phyloP scores from a whole-genome alignment of 2,329 filamentous ascomycete species.

The Beauveria rudraprayagi region DNA sequence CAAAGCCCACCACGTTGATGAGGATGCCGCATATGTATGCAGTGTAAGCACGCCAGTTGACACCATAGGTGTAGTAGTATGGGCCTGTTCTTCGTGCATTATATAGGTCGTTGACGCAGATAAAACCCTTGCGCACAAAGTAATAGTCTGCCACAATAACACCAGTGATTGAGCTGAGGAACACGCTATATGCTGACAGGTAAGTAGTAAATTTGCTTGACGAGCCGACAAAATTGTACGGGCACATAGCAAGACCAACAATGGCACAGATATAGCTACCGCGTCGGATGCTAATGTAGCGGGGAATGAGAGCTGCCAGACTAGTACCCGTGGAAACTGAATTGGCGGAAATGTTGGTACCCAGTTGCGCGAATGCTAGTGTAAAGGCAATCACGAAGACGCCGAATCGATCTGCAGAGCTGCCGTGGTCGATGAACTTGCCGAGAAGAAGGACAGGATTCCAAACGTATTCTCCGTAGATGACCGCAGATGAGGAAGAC shows the following conservation, averaged over 20 bases:
- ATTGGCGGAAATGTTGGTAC: conserved; percentile 83
- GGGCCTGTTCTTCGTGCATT: conserved; percentile 56
- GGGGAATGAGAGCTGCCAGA: conserved; percentile 70
- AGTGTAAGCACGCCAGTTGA: conserved; percentile 76
- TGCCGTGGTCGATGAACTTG: conserved; percentile 60
- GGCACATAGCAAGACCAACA: conserved; percentile 78
- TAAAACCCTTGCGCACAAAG: conserved; percentile 70
- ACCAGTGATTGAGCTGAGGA: conserved; percentile 89
- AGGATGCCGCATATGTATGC: conserved; percentile 79
- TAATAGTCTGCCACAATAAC: conserved; percentile 89
- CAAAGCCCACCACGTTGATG: conserved; percentile 89
- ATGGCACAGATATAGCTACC: conserved; percentile 79
- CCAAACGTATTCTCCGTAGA: conserved; percentile 63
- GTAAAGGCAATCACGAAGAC: conserved; percentile 65
- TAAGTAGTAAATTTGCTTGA: conserved; percentile 87
- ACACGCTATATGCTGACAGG: conserved; percentile 84
- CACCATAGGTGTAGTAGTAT: conserved; percentile 67
- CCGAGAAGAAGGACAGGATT: conserved; percentile 62
- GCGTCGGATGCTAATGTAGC: conserved; percentile 76
- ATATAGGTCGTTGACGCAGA: conserved; percentile 73
- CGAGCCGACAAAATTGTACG: conserved; percentile 67
- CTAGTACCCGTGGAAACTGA: conserved; percentile 77
- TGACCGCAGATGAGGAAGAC: conserved; percentile 61
- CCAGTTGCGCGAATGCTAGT: conserved; percentile 72
- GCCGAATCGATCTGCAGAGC: conserved; percentile 61